A percentile compares a stretch with the other conserved stretches of the same genome.
Evolutionary conservation across 345 rosid genomes (phyloP).

Genomic region (Linum usitatissimum): DNA sequence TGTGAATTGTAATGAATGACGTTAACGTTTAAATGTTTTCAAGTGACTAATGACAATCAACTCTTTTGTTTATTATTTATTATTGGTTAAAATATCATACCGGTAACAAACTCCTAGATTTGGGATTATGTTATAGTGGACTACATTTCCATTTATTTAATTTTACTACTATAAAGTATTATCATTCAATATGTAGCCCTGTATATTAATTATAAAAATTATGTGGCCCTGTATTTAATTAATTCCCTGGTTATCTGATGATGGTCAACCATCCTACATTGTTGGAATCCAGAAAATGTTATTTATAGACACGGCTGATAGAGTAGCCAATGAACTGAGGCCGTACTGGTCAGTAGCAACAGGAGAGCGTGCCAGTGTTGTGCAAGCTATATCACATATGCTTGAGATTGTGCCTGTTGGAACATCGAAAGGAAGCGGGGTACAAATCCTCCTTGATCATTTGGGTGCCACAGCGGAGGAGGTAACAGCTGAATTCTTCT

Average conservation of each 20-base stretch:
- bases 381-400: constrained; percentile 79
- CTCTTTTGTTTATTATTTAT: not conserved
- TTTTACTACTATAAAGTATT: not conserved
- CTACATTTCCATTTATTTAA: not conserved
- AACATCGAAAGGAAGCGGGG: constrained; percentile 83
- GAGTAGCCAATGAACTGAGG: constrained; percentile 47
- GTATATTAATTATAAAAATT: no score
- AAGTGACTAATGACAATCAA: no score
- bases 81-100: not conserved
- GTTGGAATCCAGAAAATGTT: constrained; percentile 52
- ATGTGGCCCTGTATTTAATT: not conserved
- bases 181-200: not conserved
- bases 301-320: constrained; percentile 62
- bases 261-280: not conserved
- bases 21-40: no score
- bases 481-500: constrained; percentile 28
- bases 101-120: not conserved
- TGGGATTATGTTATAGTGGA: not conserved
- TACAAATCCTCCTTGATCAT: constrained; percentile 64
- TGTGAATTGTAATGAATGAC: no score
- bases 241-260: not conserved
- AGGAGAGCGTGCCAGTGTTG: constrained; percentile 47
- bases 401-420: constrained; percentile 79
- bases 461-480: constrained; percentile 55
- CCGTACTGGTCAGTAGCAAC: constrained; percentile 86